phyloP scores from a whole-genome alignment of 208 protist genomes.

The Wallacemonas sp. region DNA sequence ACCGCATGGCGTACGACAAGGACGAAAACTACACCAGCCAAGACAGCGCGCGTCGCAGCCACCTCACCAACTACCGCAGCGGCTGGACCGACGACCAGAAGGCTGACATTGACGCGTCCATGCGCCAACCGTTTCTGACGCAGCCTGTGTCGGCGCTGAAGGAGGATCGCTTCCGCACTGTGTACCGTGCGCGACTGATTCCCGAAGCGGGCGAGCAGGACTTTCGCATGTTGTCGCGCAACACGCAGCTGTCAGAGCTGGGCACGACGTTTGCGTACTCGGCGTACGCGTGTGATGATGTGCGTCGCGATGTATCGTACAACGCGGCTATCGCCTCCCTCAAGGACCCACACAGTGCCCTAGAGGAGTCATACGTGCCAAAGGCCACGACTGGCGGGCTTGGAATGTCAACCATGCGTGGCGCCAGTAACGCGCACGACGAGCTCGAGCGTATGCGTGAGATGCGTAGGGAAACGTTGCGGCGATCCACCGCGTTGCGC shows the following conservation, averaged over 20 bases:
- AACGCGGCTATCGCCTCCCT: conserved; percentile 48
- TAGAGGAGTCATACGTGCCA: conserved; percentile 60
- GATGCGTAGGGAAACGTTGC: conserved; percentile 35
- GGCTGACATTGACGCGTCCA: conserved; percentile 54
- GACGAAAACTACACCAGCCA: conserved; percentile 27
- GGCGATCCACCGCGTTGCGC: conserved; percentile 14
- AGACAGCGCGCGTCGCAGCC: conserved; percentile 20
- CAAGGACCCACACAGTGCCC: conserved; percentile 46
- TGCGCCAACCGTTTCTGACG: conserved; percentile 75
- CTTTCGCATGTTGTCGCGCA: conserved; percentile 59
- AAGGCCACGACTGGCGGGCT: conserved; percentile 17
- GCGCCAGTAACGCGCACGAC: conserved; percentile 29
- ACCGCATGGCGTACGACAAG: conserved; percentile 72
- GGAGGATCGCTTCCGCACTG: conserved; percentile 41
- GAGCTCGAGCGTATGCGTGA: conserved; percentile 60
- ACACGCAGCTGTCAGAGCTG: conserved; percentile 57
- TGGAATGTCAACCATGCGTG: no score
- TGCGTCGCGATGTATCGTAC: conserved; percentile 46
- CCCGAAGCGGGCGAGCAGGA: conserved; percentile 26
- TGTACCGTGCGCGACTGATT: conserved; percentile 65
- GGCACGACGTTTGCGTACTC: conserved; percentile 74
- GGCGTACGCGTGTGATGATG: conserved; percentile 62
- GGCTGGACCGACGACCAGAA: conserved; percentile 69
- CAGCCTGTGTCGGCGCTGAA: conserved; percentile 43
- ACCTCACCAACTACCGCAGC: conserved; percentile 56